Evolutionary conservation across 352 stramenopile genomes (phyloP), one percentile per base, ranked within the genome.

Genomic region (Thraustochytrium sp.): DNA sequence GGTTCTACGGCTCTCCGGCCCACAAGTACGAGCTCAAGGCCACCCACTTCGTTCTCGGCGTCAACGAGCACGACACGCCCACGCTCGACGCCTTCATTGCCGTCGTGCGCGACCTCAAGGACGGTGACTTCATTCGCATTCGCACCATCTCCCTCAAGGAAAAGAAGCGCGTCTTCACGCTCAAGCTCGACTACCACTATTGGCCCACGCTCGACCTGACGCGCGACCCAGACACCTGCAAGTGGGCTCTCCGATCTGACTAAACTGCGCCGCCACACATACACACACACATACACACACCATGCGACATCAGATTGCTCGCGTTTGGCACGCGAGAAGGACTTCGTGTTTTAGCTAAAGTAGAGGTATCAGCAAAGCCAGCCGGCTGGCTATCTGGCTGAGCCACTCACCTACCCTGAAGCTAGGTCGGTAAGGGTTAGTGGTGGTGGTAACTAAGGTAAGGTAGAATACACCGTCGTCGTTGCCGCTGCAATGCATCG

Each of bases 101-200:
- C 18, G 92, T 93, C 8, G 92, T 96, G 3, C 89, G 90, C 84
- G 88, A 91, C 37, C 87, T 96, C 42, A 88, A 88, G 49, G 93
- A 95, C 78, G 91, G 89, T 38, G 89, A 92, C 38, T 93, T 89
- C 37, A 92, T 96, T 49, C 92, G 93, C 2, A 88, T 97, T 59
- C 95, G 95, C 86, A 96, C 91, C 3, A 92, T 95, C 74, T 92
- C 91, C 48, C 92, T 96, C 73, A 94, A 96, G 75, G 94, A 90
- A 1, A 95, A 95, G 76, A 89, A 90, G 44, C 94, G 93, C 76
- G 91, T 95, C 31, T 93, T 94, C 61, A 95, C 92, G n/a, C 87
- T 96, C 31, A 95, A 95, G 88, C 94, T 90, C 3, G 92, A 96
- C 85, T 95, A 95, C 78, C 89, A 94, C 86, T 96, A 96, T 87